phyloP scores from a whole-genome alignment of 2,329 filamentous ascomycete species.

The Paraconiothyrium brasiliense region DNA sequence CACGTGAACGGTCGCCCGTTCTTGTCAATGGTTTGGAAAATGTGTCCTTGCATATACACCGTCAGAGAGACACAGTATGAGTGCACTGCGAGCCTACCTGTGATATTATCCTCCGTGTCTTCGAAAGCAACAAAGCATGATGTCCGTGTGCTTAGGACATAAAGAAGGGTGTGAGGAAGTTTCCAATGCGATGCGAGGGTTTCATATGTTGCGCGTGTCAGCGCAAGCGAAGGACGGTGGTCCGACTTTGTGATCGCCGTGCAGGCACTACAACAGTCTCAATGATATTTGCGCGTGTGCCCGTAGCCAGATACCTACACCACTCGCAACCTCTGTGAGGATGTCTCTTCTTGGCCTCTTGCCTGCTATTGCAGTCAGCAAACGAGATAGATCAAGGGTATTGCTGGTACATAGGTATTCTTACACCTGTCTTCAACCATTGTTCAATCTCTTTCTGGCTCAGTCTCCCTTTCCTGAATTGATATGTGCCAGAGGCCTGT shows the following conservation, averaged over 20 bases:
- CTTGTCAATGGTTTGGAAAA: slow-evolving; percentile 15
- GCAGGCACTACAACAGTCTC: neutral
- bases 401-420: neutral
- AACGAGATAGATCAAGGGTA: neutral
- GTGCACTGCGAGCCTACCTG: neutral
- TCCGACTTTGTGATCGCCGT: neutral
- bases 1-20: slow-evolving; percentile 8
- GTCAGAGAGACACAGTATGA: neutral
- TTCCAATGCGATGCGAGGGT: slow-evolving; percentile 2
- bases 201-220: slow-evolving; percentile 11
- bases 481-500: neutral
- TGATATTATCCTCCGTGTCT: neutral
- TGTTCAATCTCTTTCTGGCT: neutral
- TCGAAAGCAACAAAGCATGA: slow-evolving; percentile 14
- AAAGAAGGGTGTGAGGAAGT: neutral
- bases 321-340: neutral
- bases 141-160: slow-evolving; percentile 11
- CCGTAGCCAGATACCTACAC: neutral
- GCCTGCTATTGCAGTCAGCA: neutral
- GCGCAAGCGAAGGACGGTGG: neutral
- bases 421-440: neutral
- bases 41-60: neutral
- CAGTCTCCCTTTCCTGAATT: neutral
- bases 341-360: neutral
- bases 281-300: neutral